Evolutionary conservation across 2,329 filamentous ascomycete species (phyloP), one percentile per base, ranked within the genome.

Genomic region (Monilinia fructicola): DNA sequence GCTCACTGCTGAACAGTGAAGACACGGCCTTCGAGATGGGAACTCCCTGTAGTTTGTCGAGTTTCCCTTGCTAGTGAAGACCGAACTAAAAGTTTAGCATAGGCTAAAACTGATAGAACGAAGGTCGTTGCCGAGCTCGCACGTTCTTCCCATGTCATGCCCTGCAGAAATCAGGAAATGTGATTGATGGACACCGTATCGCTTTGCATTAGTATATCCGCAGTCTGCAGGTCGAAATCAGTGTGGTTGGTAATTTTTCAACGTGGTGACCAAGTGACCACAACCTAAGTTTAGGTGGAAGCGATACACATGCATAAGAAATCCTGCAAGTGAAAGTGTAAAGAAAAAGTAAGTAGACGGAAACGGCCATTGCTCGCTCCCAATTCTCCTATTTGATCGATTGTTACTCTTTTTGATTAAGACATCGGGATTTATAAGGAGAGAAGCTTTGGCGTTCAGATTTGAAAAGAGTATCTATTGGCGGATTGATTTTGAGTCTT

Each of bases 191-290:
- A 66, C 18, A 46, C 26, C 55, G 38, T 66, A 66, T 66, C 64
- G 64, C 64, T 60, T 35, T 66, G 55, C 64, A 65, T 59, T 66
- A 66, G 64, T 61, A 66, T 59, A 61, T 66, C 64, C 64, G 64
- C 64, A 61, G 26, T 66, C 64, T 66, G 64, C 64, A 66, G 64
- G 64, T 16, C 55, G 54, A 66, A 66, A 61, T 66, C 64, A 66
- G 48, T 52, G 64, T 66, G 64, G 64, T 66, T 66, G 64, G 64
- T 66, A 66, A 54, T 56, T 54, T 66, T 50, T 65, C 44, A 50
- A 65, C 55, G 63, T 65, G 63, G 63, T 65, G 63, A 65, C 64
- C 64, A 66, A 61, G 55, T 59, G 54, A 60, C 54, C 54, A 65
- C 54, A 56, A 40, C 44, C 44, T 60, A 38, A 40, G 58, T 50